These are phyloP conservation scores for Amanita polypyramis DNA, from an alignment of 768 basidiomycete species.

Conservation along the genomic window DNA sequence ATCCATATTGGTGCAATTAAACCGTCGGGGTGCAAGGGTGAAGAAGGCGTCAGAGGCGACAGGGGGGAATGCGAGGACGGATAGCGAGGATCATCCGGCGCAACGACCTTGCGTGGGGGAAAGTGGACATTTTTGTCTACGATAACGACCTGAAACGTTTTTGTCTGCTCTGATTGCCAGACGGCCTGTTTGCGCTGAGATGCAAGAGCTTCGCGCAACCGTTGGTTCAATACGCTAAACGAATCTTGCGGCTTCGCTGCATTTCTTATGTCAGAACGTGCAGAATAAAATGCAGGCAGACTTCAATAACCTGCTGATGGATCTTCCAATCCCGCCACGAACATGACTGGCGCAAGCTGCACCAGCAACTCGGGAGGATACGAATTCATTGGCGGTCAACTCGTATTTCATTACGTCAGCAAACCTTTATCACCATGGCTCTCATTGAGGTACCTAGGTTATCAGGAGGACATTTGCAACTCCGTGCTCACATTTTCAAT, in stretches of 20 bases:
- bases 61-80: slow-evolving; percentile 73
- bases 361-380: slow-evolving; percentile 84
- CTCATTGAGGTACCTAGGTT: slow-evolving; percentile 9
- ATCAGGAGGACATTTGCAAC: neutral
- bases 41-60: slow-evolving; percentile 83
- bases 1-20: slow-evolving; percentile 98
- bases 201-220: slow-evolving; percentile 63
- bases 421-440: neutral
- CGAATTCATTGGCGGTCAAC: slow-evolving; percentile 58
- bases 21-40: slow-evolving; percentile 90
- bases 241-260: slow-evolving; percentile 38
- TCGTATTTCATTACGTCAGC: neutral
- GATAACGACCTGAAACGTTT: slow-evolving; percentile 72
- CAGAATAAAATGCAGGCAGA: slow-evolving; percentile 5
- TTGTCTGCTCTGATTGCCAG: slow-evolving; percentile 64
- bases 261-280: slow-evolving; percentile 13
- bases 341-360: slow-evolving; percentile 92
- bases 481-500: neutral
- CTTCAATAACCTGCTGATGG: slow-evolving; percentile 16
- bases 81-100: slow-evolving; percentile 47
- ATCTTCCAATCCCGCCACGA: slow-evolving; percentile 74
- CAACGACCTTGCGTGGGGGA: slow-evolving; percentile 73
- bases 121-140: slow-evolving; percentile 81
- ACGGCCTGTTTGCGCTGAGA: slow-evolving; percentile 52
- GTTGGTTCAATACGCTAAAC: slow-evolving; percentile 45